Evolutionary conservation across 306 rosid genomes (phyloP).

Genomic region (Datisca glomerata): DNA sequence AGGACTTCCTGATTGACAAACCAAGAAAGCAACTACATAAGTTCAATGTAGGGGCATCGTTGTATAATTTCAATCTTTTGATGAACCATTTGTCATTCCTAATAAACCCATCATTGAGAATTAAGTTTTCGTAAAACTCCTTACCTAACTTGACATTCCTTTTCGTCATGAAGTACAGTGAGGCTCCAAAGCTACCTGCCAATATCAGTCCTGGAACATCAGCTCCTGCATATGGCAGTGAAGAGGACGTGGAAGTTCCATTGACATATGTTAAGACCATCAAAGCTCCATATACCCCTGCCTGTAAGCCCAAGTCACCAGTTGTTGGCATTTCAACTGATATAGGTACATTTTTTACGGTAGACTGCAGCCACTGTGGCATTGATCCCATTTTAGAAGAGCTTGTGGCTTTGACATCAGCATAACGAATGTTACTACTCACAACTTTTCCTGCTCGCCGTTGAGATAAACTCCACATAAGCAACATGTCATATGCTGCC

Average conservation of each 20-base stretch:
- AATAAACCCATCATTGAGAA: slow-evolving; percentile 6
- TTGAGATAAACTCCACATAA: slow-evolving; percentile 82
- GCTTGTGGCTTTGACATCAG: slow-evolving; percentile 81
- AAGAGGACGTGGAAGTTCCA: slow-evolving; percentile 45
- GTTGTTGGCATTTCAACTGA: slow-evolving; percentile 68
- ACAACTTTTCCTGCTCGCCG: slow-evolving; percentile 87
- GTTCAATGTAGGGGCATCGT: too few relatives aligned
- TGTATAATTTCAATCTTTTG: too few relatives aligned
- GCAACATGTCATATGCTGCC: slow-evolving; percentile 98
- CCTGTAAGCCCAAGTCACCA: slow-evolving; percentile 74
- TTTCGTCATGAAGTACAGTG: slow-evolving; percentile 90
- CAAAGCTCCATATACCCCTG: slow-evolving; percentile 90
- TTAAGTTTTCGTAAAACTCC: slow-evolving; percentile 12
- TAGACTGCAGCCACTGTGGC: slow-evolving; percentile 73
- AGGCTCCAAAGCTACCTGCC: slow-evolving; percentile 99
- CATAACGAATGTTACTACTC: slow-evolving; percentile 65
- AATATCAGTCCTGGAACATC: slow-evolving; percentile 93
- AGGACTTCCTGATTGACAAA: too few relatives aligned
- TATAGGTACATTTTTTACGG: slow-evolving; percentile 49
- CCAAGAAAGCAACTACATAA: too few relatives aligned
- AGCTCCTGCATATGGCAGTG: slow-evolving; percentile 46
- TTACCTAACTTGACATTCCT: slow-evolving; percentile 80
- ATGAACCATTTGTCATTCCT: slow-evolving; percentile 11
- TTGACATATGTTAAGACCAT: slow-evolving; percentile 69
- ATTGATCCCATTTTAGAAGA: slow-evolving; percentile 38